These are phyloP conservation scores for Blastocystis sp. DNA, from an alignment of 352 stramenopile species.

Conservation along the genomic window DNA sequence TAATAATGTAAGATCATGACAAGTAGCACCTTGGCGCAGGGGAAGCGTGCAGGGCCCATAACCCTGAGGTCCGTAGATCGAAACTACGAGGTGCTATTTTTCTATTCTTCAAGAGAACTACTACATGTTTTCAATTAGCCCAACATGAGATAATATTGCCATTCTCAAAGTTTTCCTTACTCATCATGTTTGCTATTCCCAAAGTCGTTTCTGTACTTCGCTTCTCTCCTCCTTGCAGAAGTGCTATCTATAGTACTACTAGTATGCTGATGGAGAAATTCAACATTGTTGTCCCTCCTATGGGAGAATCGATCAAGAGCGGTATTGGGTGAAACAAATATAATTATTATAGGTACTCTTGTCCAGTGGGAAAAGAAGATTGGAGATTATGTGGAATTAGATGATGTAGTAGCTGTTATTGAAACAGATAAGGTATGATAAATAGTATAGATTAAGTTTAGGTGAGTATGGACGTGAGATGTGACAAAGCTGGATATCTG, in stretches of 20 bases:
- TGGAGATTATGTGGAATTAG: constrained; percentile 31
- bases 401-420: constrained; percentile 59
- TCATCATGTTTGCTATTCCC: background rate
- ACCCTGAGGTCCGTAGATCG: constrained; percentile 62
- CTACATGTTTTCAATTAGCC: background rate
- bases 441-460: background rate
- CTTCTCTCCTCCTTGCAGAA: background rate
- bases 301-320: constrained; percentile 54
- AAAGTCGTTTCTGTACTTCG: background rate
- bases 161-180: background rate
- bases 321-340: background rate
- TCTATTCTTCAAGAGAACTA: background rate
- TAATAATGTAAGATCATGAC: background rate
- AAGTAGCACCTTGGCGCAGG: constrained; percentile 60
- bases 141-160: background rate
- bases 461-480: constrained; percentile 59
- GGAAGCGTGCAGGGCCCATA: constrained; percentile 61
- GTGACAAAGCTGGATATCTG: constrained; percentile 47
- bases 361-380: constrained; percentile 56
- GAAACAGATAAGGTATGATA: constrained; percentile 38
- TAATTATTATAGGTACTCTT: constrained; percentile 12
- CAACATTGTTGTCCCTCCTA: constrained; percentile 56
- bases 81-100: constrained; percentile 62
- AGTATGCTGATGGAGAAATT: background rate
- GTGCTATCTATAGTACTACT: background rate